A percentile compares a stretch with the other conserved stretches of the same genome.
Conservation (phyloP, 495 filamentous ascomycete genomes). For the Penicillium macrosclerotiorum region DNA sequence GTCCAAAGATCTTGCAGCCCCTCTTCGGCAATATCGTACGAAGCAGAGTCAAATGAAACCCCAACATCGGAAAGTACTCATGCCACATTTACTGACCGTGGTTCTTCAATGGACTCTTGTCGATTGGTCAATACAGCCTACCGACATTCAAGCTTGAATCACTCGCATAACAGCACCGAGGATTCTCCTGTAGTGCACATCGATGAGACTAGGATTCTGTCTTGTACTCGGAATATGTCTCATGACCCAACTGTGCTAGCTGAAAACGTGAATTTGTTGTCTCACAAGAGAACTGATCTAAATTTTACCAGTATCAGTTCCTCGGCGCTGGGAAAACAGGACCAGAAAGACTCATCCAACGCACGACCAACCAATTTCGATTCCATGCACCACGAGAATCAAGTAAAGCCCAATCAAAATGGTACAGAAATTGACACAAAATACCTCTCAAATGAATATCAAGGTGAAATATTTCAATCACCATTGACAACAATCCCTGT, state of each 20-base stretch:
- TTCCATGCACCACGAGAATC: not conserved
- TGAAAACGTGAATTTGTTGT: conserved; percentile 29
- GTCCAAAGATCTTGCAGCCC: conserved; percentile 25
- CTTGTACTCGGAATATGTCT: not conserved
- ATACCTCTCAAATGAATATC: not conserved
- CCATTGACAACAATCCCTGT: conserved; percentile 29
- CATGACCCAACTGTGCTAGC: conserved; percentile 12
- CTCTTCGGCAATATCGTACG: conserved; percentile 13
- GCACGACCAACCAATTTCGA: not conserved
- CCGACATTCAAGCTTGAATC: too few relatives aligned
- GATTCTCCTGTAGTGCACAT: conserved; percentile 20
- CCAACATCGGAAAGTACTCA: too few relatives aligned
- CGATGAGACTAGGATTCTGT: conserved; percentile 12
- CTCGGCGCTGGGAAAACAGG: too few relatives aligned
- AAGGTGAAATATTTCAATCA: conserved; percentile 8
- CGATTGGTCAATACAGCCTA: too few relatives aligned
- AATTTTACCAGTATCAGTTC: not conserved
- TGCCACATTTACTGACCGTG: too few relatives aligned
- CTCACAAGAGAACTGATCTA: conserved; percentile 9
- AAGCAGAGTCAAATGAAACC: conserved; percentile 6
- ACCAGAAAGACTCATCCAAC: too few relatives aligned
- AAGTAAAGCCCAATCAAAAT: not conserved
- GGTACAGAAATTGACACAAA: not conserved
- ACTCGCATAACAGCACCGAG: not conserved
- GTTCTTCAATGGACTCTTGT: too few relatives aligned